Percentiles rank a stretch among this genome's conserved stretches.
phyloP scores from a whole-genome alignment of 805 yeast species.

The Yamadazyma akitaensis region DNA sequence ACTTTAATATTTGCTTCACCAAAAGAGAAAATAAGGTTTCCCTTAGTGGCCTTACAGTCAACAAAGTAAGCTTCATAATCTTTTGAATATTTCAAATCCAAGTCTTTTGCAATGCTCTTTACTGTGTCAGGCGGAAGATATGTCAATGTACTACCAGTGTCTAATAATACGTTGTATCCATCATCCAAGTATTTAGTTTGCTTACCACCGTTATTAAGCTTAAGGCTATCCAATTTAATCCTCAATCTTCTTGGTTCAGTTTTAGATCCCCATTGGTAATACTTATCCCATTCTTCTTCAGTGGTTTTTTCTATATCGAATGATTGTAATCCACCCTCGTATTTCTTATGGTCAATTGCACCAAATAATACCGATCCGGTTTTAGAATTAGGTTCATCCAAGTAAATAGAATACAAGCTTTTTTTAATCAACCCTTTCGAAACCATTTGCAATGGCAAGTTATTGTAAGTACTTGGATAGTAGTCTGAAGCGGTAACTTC shows the following conservation, averaged over 20 bases:
- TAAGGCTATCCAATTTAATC: neutral
- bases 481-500: constrained; percentile 37
- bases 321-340: constrained; percentile 18
- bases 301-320: neutral
- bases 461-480: constrained; percentile 11
- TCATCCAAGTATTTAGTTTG: neutral
- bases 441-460: constrained; percentile 30
- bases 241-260: constrained; percentile 1
- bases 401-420: constrained; percentile 28
- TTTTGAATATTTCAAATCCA: constrained; percentile 24
- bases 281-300: neutral
- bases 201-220: neutral
- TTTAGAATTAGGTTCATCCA: constrained; percentile 20
- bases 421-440: constrained; percentile 29
- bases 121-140: constrained; percentile 40
- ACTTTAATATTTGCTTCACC: constrained; percentile 54
- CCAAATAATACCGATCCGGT: constrained; percentile 38
- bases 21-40: constrained; percentile 40
- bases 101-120: constrained; percentile 29
- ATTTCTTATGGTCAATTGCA: constrained; percentile 39
- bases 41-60: constrained; percentile 1
- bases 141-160: constrained; percentile 32
- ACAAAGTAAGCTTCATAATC: neutral
- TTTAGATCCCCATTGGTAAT: neutral
- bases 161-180: constrained; percentile 9